phyloP scores from a whole-genome alignment of 148 eudicot species.

The Euryodendron excelsum region DNA sequence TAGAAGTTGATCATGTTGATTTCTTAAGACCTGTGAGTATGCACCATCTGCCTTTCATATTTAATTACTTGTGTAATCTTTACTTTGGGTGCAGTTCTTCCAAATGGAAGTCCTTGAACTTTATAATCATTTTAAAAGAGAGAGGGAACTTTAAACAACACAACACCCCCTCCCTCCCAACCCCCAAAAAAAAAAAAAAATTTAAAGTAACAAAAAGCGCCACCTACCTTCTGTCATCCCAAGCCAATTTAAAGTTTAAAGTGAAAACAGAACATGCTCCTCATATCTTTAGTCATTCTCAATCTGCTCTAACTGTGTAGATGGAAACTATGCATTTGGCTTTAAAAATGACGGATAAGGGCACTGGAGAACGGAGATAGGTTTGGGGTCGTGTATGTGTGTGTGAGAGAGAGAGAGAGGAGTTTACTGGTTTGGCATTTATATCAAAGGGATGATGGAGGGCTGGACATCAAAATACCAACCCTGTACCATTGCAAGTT shows the following conservation, averaged over 20 bases:
- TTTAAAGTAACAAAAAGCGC: too few relatives aligned
- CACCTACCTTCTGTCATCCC: not conserved
- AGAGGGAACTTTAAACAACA: too few relatives aligned
- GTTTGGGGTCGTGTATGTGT: too few relatives aligned
- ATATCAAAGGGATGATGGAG: not conserved
- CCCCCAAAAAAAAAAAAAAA: too few relatives aligned
- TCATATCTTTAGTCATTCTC: not conserved
- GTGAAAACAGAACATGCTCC: not conserved
- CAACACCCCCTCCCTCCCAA: too few relatives aligned
- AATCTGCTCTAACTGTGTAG: not conserved
- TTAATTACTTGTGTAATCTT: not conserved
- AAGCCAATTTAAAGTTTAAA: not conserved
- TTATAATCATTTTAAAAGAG: too few relatives aligned
- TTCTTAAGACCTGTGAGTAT: conserved; percentile 82
- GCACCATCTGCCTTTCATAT: not conserved
- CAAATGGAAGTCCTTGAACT: not conserved
- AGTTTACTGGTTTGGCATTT: not conserved
- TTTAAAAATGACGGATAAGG: not conserved
- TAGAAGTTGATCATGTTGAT: conserved; percentile 97
- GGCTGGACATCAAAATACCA: not conserved
- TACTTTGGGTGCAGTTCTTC: not conserved
- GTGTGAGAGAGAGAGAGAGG: too few relatives aligned
- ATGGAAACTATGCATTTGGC: not conserved
- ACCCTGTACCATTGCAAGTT: too few relatives aligned
- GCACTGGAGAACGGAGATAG: not conserved